Evolutionary conservation across 257 asterid genomes (phyloP).

Genomic region (Pogostemon cablin): DNA sequence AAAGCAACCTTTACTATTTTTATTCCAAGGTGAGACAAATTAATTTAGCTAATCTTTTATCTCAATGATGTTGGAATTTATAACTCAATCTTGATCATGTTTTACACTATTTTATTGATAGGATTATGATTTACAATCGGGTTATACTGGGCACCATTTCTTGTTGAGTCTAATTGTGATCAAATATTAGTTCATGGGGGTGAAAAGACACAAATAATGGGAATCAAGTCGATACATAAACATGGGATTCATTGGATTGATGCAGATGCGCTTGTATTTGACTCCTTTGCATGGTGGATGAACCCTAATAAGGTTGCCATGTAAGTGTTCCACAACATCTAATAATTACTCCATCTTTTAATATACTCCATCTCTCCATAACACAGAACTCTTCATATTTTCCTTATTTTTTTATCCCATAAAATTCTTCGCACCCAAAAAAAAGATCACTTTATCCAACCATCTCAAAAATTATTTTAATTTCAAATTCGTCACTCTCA

Average conservation of each 20-base stretch:
- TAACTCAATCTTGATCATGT: no score
- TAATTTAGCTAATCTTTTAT: background rate
- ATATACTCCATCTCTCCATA: no score
- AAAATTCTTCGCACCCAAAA: no score
- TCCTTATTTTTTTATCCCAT: no score
- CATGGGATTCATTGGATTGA: conserved; percentile 61
- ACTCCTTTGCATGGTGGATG: conserved; percentile 70
- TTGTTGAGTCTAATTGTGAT: conserved; percentile 67
- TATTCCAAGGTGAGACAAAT: conserved; percentile 41
- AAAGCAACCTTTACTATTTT: conserved; percentile 42
- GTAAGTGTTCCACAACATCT: conserved; percentile 36
- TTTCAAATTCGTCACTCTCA: no score
- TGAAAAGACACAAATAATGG: conserved; percentile 33
- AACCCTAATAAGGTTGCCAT: conserved; percentile 41
- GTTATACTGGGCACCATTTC: conserved; percentile 69
- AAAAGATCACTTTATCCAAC: no score
- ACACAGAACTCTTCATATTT: no score
- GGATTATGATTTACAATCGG: conserved; percentile 68
- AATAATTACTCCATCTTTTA: no score
- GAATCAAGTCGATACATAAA: conserved; percentile 49
- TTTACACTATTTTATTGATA: conserved; percentile 15
- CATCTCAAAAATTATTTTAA: no score
- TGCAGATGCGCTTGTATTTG: conserved; percentile 64
- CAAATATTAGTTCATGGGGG: conserved; percentile 38
- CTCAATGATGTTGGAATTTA: background rate